These are phyloP conservation scores for Calycina herbarum DNA, from an alignment of 2,329 filamentous ascomycete species.

Conservation along the genomic window DNA sequence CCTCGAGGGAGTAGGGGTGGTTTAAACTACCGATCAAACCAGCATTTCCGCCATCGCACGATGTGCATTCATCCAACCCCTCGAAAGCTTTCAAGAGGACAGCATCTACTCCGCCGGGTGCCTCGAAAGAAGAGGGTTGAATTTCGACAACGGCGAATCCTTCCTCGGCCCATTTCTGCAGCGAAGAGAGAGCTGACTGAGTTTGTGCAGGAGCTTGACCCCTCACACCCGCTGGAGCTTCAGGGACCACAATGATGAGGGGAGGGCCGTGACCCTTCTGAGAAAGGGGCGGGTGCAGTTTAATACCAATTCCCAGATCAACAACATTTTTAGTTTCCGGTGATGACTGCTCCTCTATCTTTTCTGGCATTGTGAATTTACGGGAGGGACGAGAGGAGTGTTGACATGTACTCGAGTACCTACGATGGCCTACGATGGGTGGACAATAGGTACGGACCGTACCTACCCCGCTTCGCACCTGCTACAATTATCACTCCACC, in stretches of 20 bases:
- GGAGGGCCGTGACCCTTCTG: constrained; percentile 11
- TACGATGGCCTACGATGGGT: too few species aligned
- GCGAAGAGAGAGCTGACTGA: constrained; percentile 22
- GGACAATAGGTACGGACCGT: too few species aligned
- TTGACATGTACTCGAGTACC: too few species aligned
- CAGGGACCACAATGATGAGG: constrained; percentile 5
- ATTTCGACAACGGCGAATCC: constrained; percentile 38
- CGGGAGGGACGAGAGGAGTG: too few species aligned
- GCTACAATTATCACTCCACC: too few species aligned
- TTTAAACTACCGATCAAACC: constrained; percentile 1
- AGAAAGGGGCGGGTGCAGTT: constrained; percentile 7
- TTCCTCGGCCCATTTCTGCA: constrained; percentile 42
- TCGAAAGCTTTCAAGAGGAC: constrained; percentile 17
- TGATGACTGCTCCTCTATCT: too few species aligned
- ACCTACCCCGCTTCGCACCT: too few species aligned
- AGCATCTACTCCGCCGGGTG: constrained; percentile 1
- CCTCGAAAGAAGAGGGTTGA: not conserved
- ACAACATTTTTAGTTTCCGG: too few species aligned
- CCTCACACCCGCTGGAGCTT: not conserved
- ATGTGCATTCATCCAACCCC: constrained; percentile 8
- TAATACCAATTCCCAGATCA: not conserved
- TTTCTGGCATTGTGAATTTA: too few species aligned
- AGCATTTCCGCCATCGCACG: constrained; percentile 8
- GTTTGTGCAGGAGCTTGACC: too few species aligned
- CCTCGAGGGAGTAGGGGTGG: not conserved